Base-by-base conservation (phyloP, 2,329 filamentous ascomycete species). In the Alternaria sp. region DNA sequence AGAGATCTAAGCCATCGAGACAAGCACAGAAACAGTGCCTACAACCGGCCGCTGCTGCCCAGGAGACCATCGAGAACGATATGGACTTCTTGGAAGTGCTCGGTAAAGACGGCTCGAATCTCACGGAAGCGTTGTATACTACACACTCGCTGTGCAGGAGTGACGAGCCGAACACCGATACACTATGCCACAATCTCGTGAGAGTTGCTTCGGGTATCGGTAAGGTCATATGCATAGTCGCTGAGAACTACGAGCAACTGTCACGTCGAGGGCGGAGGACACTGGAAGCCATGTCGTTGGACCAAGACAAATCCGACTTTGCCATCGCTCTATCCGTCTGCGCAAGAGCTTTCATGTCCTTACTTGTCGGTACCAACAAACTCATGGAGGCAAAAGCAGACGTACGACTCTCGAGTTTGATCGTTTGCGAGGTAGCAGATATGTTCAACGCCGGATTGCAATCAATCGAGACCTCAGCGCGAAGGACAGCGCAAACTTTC, bases 381-480 rank as follows among this genome's bases (percentile, higher is more conserved):
- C 61, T 80, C 25, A 50, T 60, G 10, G 58, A 67, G 6, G 43
- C 61, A 10, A 58, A 61, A 21, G n/a, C 54, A 8, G 68, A 71
- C 10, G 58, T 55, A 2, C 66, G 70, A 14, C 64, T 72, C 4
- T 21, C 68, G 0, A 71, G 67, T 25, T 55, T 74, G 8, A 62
- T 80, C 14, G 66, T 79, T 6, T 79, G 74, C 33, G 76, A 76
- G 56, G 63, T 74, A 12, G 73, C 80, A 11, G 71, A 75, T 4
- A 81, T 81, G 75, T 83, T 81, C 71, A 76, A 75, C 3, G 64
- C 60, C 6, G 66, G 80, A 1, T 66, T 84, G 9, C 54, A 72
- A 11, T 66, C 67, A 3, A 75, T 83, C 10, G 70, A 73, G 23
- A 53, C 65, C 33, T 71, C 67, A 47, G 78, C 77, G 23, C 67